phyloP scores from a whole-genome alignment of 1,284 basidiomycete genomes.

The Lentinula novae-zelandiae region DNA sequence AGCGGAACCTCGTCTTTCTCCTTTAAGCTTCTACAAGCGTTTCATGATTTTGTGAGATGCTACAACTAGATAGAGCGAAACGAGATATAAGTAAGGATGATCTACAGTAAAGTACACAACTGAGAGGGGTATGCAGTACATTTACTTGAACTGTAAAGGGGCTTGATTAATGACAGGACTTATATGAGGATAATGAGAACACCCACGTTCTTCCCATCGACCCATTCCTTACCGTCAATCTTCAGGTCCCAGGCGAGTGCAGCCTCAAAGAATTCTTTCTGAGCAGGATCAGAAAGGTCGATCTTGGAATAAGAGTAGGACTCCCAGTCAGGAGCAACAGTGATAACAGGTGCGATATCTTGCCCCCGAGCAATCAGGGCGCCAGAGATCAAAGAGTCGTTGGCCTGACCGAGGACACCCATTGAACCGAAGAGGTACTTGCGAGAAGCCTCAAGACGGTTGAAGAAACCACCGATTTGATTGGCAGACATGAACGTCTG shows the following conservation, averaged over 20 bases:
- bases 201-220: constrained; percentile 82
- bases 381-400: constrained; percentile 73
- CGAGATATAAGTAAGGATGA: neutral
- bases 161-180: neutral
- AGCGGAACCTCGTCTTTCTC: no score
- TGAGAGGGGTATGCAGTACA: neutral
- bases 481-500: constrained; percentile 90
- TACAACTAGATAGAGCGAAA: neutral
- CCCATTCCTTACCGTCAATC: constrained; percentile 83
- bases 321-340: constrained; percentile 91
- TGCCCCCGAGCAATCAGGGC: constrained; percentile 80
- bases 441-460: constrained; percentile 91
- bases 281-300: constrained; percentile 41
- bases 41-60: no score
- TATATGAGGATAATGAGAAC: constrained; percentile 9
- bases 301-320: constrained; percentile 81
- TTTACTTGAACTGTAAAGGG: constrained; percentile 27
- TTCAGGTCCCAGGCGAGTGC: constrained; percentile 90
- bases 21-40: no score
- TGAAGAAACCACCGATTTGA: constrained; percentile 93
- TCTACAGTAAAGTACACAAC: constrained; percentile 5
- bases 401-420: constrained; percentile 83
- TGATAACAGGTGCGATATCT: constrained; percentile 66
- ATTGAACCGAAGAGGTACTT: constrained; percentile 95
- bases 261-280: constrained; percentile 72